These are phyloP conservation scores for Botrytis fragariae DNA, from an alignment of 2,329 filamentous ascomycete genomes.

Conservation along the genomic window DNA sequence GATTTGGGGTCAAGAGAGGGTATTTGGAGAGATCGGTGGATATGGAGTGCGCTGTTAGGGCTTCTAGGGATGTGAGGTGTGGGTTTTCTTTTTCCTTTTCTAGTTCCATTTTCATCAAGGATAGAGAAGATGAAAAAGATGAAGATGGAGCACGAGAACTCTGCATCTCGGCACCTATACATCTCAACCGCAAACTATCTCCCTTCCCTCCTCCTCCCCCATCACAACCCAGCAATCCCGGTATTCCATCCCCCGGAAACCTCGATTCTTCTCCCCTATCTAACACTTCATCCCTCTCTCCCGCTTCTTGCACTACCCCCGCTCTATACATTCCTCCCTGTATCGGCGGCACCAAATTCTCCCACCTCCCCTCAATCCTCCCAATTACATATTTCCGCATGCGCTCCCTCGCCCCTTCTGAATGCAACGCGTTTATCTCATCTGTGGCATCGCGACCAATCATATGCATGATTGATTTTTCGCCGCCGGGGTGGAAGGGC, in stretches of 20 bases:
- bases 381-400: slow-evolving; percentile 85
- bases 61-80: slow-evolving; percentile 64
- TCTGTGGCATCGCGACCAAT: slow-evolving; percentile 90
- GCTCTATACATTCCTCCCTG: too few relatives aligned
- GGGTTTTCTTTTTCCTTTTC: slow-evolving; percentile 43
- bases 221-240: too few relatives aligned
- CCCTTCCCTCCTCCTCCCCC: too few relatives aligned
- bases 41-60: slow-evolving; percentile 70
- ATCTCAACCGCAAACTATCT: slow-evolving; percentile 26
- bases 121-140: slow-evolving; percentile 38
- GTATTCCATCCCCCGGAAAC: too few relatives aligned
- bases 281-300: slow-evolving; percentile 40
- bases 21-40: slow-evolving; percentile 76
- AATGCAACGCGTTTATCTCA: slow-evolving; percentile 93
- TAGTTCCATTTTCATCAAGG: slow-evolving; percentile 48
- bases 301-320: slow-evolving; percentile 62
- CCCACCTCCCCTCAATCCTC: slow-evolving; percentile 70
- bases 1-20: slow-evolving; percentile 66
- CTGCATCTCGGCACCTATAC: slow-evolving; percentile 19
- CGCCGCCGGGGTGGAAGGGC: slow-evolving; percentile 85
- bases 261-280: slow-evolving; percentile 32
- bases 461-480: slow-evolving; percentile 90
- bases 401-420: slow-evolving; percentile 67
- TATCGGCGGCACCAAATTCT: too few relatives aligned
- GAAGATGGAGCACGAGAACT: slow-evolving; percentile 44